Percentiles rank a stretch among this genome's conserved stretches.
phyloP scores from a whole-genome alignment of 2,329 filamentous ascomycete species.

The Nemania bipapillata region DNA sequence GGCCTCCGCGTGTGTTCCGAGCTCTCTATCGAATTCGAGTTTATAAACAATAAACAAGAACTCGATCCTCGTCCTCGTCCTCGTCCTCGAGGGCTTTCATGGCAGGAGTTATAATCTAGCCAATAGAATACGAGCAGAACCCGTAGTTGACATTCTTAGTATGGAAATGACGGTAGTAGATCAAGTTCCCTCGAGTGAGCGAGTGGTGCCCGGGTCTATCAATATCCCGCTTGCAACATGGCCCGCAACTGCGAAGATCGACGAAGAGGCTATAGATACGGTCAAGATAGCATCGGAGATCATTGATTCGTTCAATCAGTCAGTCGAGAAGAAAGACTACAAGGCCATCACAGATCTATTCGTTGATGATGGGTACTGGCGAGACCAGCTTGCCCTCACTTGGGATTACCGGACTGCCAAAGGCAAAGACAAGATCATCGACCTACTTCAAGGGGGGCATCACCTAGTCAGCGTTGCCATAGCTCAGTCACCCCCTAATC shows the following conservation, averaged over 20 bases:
- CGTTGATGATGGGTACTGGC: conserved; percentile 64
- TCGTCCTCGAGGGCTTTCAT: too few relatives aligned
- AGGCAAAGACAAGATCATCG: conserved; percentile 55
- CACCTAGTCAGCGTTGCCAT: conserved; percentile 54
- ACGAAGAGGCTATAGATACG: conserved; percentile 52
- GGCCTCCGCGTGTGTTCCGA: conserved; percentile 18
- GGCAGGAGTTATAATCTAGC: too few relatives aligned
- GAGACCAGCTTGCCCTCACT: conserved; percentile 67
- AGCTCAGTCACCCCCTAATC: conserved; percentile 55
- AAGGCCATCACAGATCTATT: conserved; percentile 57
- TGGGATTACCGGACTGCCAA: conserved; percentile 68
- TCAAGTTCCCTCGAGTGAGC: conserved; percentile 46
- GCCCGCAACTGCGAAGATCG: conserved; percentile 51
- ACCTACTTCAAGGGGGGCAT: conserved; percentile 50
- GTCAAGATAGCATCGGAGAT: conserved; percentile 52
- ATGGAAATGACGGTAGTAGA: conserved; percentile 32
- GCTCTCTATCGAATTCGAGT: not conserved
- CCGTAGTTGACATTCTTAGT: not conserved
- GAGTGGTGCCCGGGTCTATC: conserved; percentile 52
- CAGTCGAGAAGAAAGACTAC: conserved; percentile 52
- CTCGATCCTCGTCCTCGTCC: not conserved
- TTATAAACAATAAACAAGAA: conserved; percentile 30
- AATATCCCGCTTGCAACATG: conserved; percentile 56
- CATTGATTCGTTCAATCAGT: conserved; percentile 55
- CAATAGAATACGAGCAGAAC: too few relatives aligned